These are phyloP conservation scores for Cyberlindnera samutprakarnensis DNA, from an alignment of 805 yeast genomes.

Conservation along the genomic window DNA sequence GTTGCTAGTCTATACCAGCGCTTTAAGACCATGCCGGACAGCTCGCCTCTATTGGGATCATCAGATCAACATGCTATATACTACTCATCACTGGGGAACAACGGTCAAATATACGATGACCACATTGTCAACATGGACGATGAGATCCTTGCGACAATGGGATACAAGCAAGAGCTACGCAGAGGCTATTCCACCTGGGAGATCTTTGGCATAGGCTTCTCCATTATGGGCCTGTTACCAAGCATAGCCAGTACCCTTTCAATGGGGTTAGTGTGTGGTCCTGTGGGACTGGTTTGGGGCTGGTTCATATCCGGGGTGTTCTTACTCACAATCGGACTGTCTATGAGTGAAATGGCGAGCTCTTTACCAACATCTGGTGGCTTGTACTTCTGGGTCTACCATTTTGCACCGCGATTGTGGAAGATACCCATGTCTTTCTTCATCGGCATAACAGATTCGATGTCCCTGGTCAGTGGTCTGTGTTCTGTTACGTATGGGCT, in stretches of 20 bases:
- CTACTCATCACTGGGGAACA: no score
- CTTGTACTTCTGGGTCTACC: constrained; percentile 57
- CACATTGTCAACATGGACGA: no score
- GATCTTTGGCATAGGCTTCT: constrained; percentile 59
- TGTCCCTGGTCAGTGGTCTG: constrained; percentile 57
- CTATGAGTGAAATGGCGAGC: constrained; percentile 59
- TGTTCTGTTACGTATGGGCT: constrained; percentile 70
- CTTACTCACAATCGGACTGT: constrained; percentile 48
- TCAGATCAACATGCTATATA: no score
- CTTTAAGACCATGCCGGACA: no score
- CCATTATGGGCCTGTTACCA: constrained; percentile 59
- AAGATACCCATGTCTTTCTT: constrained; percentile 50
- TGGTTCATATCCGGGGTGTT: constrained; percentile 58
- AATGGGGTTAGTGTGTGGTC: constrained; percentile 44
- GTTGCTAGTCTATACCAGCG: no score
- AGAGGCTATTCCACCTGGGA: constrained; percentile 51
- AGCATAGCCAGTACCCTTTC: constrained; percentile 45
- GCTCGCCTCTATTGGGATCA: no score
- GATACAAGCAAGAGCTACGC: constrained; percentile 57
- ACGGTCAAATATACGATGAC: no score
- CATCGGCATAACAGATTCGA: constrained; percentile 59
- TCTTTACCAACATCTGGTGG: constrained; percentile 75
- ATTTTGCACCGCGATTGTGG: constrained; percentile 48
- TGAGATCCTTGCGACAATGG: constrained; percentile 29
- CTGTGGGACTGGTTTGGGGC: constrained; percentile 58